Evolutionary conservation across 306 rosid genomes (phyloP).

Genomic region (Rosa lucieae): DNA sequence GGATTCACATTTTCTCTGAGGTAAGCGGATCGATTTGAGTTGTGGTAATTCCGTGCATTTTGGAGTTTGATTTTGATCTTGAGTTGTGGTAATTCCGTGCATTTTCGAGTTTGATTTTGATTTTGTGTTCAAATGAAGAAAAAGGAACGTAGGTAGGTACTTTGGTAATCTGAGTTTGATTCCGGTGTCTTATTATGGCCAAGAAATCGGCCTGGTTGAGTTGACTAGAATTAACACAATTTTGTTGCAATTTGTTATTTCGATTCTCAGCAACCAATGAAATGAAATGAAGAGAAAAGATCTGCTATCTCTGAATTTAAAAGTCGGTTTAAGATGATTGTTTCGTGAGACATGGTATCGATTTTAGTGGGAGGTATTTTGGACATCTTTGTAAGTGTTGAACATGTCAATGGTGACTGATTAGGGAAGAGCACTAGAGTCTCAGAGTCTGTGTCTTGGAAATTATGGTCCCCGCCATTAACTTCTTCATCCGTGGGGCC

Average conservation of each 20-base stretch:
- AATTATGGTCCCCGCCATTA: slow-evolving; percentile 73
- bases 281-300: slow-evolving; percentile 14
- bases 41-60: slow-evolving; percentile 4
- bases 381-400: slow-evolving; percentile 20
- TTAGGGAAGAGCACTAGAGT: slow-evolving; percentile 41
- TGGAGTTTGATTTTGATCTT: neutral
- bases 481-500: slow-evolving; percentile 56
- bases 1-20: slow-evolving; percentile 27
- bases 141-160: neutral
- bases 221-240: slow-evolving; percentile 1
- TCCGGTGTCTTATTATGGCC: neutral
- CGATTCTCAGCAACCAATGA: slow-evolving; percentile 14
- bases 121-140: slow-evolving; percentile 10
- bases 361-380: slow-evolving; percentile 34
- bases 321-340: slow-evolving; percentile 14
- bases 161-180: slow-evolving; percentile 15
- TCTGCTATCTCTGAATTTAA: slow-evolving; percentile 23
- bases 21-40: slow-evolving; percentile 52
- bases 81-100: slow-evolving; percentile 10
- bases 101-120: neutral
- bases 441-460: slow-evolving; percentile 38
- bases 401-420: slow-evolving; percentile 31
- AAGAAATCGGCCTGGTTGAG: slow-evolving; percentile 10
- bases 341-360: slow-evolving; percentile 15
- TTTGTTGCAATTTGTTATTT: neutral